Evolutionary conservation across 305 asterid genomes (phyloP).

Genomic region (Fraxinus sp.): DNA sequence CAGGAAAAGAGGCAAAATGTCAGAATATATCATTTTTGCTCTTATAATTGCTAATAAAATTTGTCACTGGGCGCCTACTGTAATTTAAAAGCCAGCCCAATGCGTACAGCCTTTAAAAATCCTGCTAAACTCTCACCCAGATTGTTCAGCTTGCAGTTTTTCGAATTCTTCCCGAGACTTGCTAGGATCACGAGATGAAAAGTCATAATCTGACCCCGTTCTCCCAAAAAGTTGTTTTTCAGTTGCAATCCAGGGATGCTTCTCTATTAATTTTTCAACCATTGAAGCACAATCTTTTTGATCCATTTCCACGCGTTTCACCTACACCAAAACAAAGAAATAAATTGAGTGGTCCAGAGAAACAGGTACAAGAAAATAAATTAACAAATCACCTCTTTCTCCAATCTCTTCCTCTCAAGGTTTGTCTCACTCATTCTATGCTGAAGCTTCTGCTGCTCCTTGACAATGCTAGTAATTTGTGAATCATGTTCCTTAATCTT

Average conservation of each 20-base stretch:
- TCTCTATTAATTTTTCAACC: slow-evolving; percentile 85
- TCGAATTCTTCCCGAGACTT: slow-evolving; percentile 68
- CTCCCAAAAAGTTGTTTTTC: slow-evolving; percentile 95
- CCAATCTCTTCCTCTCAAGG: slow-evolving; percentile 86
- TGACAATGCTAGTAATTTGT: slow-evolving; percentile 65
- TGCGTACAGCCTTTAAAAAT: slow-evolving; percentile 2
- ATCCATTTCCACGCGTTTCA: slow-evolving; percentile 86
- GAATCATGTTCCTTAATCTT: slow-evolving; percentile 90
- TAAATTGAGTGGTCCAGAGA: slow-evolving; percentile 15
- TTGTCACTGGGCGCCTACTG: not conserved
- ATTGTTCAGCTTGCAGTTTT: slow-evolving; percentile 78
- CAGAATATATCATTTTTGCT: slow-evolving; percentile 12
- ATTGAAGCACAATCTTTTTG: slow-evolving; percentile 75
- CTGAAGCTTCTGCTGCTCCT: slow-evolving; percentile 73
- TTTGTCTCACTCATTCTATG: slow-evolving; percentile 67
- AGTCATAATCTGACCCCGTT: slow-evolving; percentile 90
- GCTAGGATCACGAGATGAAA: slow-evolving; percentile 69
- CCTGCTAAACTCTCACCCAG: slow-evolving; percentile 60
- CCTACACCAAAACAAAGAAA: slow-evolving; percentile 39
- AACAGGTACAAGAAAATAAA: slow-evolving; percentile 28
- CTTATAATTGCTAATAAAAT: not conserved
- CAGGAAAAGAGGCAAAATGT: slow-evolving; percentile 20
- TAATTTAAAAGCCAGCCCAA: not conserved
- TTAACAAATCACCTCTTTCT: slow-evolving; percentile 67
- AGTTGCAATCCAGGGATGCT: slow-evolving; percentile 89